phyloP scores from a whole-genome alignment of 495 filamentous ascomycete genomes.

The Pyrenula aspistea region DNA sequence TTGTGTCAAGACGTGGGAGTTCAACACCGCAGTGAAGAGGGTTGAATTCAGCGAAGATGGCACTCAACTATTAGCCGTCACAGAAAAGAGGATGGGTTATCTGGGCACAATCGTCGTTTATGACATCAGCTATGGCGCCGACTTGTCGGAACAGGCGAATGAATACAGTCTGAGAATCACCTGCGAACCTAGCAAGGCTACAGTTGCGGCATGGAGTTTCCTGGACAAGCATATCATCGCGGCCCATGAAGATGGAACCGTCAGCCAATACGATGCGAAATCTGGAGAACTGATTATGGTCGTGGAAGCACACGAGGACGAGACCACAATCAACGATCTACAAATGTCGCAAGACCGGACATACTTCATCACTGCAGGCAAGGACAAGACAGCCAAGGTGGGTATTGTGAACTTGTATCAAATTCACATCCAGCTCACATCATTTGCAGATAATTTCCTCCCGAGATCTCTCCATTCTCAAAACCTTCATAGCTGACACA shows the following conservation, averaged over 20 bases:
- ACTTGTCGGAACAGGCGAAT: constrained; percentile 54
- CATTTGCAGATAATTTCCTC: constrained; percentile 57
- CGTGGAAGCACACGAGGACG: constrained; percentile 68
- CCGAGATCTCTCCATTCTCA: constrained; percentile 77
- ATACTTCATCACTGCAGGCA: constrained; percentile 94
- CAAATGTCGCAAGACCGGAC: constrained; percentile 91
- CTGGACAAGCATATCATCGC: constrained; percentile 88
- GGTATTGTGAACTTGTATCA: constrained; percentile 1
- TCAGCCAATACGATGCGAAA: constrained; percentile 94
- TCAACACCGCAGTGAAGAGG: constrained; percentile 88
- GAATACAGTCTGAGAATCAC: constrained; percentile 76
- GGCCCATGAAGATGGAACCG: constrained; percentile 88
- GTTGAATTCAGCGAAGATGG: constrained; percentile 95
- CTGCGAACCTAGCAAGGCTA: constrained; percentile 88
- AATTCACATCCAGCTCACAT: constrained; percentile 3
- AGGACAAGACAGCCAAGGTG: constrained; percentile 95
- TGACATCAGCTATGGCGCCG: constrained; percentile 66
- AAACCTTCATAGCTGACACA: constrained; percentile 88
- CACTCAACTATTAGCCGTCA: constrained; percentile 76
- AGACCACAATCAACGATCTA: constrained; percentile 78
- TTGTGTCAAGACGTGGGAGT: constrained; percentile 91
- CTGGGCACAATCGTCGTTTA: constrained; percentile 86
- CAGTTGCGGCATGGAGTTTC: constrained; percentile 93
- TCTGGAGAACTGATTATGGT: constrained; percentile 72
- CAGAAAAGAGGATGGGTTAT: constrained; percentile 94